Evolutionary conservation across 2,329 filamentous ascomycete species (phyloP).

Genomic region (Gnomoniopsis smithogilvyi): DNA sequence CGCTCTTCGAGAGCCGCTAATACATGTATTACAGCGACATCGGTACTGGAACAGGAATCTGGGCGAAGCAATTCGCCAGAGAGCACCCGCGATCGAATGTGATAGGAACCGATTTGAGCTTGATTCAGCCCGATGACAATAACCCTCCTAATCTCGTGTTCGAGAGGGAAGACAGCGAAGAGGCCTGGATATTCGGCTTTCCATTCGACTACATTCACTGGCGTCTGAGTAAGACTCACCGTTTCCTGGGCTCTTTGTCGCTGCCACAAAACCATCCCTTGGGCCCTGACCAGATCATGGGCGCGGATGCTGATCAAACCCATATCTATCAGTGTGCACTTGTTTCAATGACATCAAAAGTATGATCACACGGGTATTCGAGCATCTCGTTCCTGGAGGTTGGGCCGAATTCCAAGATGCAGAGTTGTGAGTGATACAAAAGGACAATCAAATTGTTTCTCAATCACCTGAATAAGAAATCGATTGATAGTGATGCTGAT

Average conservation of each 20-base stretch:
- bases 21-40: too few relatives aligned
- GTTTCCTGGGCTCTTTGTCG: neutral
- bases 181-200: constrained; percentile 1
- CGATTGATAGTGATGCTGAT: neutral
- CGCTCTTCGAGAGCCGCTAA: too few relatives aligned
- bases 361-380: constrained; percentile 48
- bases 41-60: constrained; percentile 13
- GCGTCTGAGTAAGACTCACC: neutral
- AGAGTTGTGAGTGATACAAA: neutral
- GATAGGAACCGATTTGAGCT: constrained; percentile 12
- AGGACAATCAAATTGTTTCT: neutral
- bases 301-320: too few relatives aligned
- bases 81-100: constrained; percentile 4
- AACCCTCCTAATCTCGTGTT: constrained; percentile 8
- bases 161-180: constrained; percentile 11
- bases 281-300: too few relatives aligned
- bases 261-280: neutral
- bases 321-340: neutral
- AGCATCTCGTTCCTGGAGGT: constrained; percentile 36
- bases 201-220: constrained; percentile 12
- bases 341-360: constrained; percentile 38
- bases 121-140: constrained; percentile 3
- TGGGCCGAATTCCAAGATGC: constrained; percentile 33
- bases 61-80: constrained; percentile 10
- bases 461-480: neutral